Percentiles rank a stretch among this genome's conserved stretches.
These are phyloP conservation scores for Pseudocercospora pini-densiflorae DNA, from an alignment of 2,329 filamentous ascomycete genomes.

Conservation along the genomic window DNA sequence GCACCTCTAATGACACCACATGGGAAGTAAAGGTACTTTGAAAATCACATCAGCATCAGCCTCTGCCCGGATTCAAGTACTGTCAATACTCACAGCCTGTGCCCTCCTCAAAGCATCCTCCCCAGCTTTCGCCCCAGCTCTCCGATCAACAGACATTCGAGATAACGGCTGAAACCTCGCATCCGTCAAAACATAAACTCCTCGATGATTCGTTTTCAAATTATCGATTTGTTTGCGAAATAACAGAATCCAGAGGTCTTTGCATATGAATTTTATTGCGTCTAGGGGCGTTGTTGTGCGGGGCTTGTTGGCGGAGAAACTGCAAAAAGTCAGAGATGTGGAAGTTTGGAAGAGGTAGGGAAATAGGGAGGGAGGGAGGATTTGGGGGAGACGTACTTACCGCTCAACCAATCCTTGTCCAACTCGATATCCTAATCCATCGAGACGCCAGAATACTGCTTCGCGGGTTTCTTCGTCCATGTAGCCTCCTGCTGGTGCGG, in stretches of 20 bases:
- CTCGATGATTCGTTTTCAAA: constrained; percentile 95
- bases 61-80: neutral
- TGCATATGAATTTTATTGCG: constrained; percentile 98
- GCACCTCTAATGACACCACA: constrained; percentile 91
- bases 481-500: constrained; percentile 21
- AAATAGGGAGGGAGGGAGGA: neutral
- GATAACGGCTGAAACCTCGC: constrained; percentile 86
- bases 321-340: constrained; percentile 48
- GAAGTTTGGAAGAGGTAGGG: neutral
- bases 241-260: constrained; percentile 93
- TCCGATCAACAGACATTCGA: constrained; percentile 79
- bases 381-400: constrained; percentile 53
- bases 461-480: constrained; percentile 80
- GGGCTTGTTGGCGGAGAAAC: constrained; percentile 81
- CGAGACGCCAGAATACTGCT: constrained; percentile 81
- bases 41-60: neutral
- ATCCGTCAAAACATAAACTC: constrained; percentile 95
- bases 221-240: constrained; percentile 99
- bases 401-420: constrained; percentile 90
- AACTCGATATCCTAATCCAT: constrained; percentile 85
- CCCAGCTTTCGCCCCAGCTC: constrained; percentile 36
- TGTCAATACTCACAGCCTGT: constrained; percentile 68
- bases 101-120: constrained; percentile 66
- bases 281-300: constrained; percentile 92
- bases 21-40: constrained; percentile 92